phyloP scores from a whole-genome alignment of 805 yeast species.

The Spathaspora passalidarum region DNA sequence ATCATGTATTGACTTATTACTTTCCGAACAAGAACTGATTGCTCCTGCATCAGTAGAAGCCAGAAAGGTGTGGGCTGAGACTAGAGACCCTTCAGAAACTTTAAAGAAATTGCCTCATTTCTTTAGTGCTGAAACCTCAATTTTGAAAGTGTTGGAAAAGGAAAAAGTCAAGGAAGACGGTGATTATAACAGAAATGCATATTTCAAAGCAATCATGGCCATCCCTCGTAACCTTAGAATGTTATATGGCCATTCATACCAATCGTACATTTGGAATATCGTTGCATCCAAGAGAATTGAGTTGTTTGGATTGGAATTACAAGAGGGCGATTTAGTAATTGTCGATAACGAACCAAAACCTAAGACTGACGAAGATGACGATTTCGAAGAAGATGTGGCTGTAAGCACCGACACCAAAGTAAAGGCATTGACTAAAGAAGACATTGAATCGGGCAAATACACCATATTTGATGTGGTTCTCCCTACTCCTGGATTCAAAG shows the following conservation, averaged over 20 bases:
- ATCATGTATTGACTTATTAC: constrained; percentile 70
- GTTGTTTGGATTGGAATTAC: constrained; percentile 64
- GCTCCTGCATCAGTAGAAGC: constrained; percentile 82
- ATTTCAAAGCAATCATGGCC: constrained; percentile 76
- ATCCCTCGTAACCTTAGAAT: constrained; percentile 89
- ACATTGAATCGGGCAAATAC: constrained; percentile 54
- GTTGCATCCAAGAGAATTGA: constrained; percentile 77
- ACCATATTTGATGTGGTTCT: constrained; percentile 81
- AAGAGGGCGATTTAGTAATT: constrained; percentile 78
- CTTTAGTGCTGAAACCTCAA: constrained; percentile 79
- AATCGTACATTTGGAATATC: constrained; percentile 90
- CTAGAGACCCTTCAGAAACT: constrained; percentile 63
- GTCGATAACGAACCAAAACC: constrained; percentile 23
- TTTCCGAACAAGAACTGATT: constrained; percentile 83
- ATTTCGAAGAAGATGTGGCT: constrained; percentile 70
- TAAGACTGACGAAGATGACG: constrained; percentile 22
- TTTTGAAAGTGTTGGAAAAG: constrained; percentile 58
- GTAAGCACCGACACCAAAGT: constrained; percentile 61
- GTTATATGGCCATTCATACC: constrained; percentile 97
- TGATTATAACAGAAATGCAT: constrained; percentile 51
- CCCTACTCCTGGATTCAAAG: constrained; percentile 96
- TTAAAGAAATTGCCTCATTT: constrained; percentile 79
- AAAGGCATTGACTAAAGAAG: constrained; percentile 71
- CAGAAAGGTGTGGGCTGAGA: constrained; percentile 75
- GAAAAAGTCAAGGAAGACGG: constrained; percentile 43